These are phyloP conservation scores for Pleomassaria siparia DNA, from an alignment of 2,329 filamentous ascomycete species.

Conservation along the genomic window DNA sequence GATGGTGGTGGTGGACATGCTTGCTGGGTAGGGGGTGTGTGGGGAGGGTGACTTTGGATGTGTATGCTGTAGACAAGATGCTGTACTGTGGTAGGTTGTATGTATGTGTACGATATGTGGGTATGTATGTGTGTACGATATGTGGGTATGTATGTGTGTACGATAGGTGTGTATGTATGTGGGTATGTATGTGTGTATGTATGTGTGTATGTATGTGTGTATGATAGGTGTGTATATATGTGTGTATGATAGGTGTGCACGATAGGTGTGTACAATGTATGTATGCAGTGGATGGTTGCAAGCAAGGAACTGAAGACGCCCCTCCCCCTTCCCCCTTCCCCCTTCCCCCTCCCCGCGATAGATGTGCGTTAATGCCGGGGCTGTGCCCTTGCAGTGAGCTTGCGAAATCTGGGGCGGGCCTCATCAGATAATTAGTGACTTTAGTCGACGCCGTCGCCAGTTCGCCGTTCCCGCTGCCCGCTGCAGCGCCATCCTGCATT, in stretches of 20 bases:
- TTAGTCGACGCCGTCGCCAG: too few relatives aligned
- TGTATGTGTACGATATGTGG: too few relatives aligned
- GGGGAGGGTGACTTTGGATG: too few relatives aligned
- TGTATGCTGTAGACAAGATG: too few relatives aligned
- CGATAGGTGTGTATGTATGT: not conserved
- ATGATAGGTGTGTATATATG: not conserved
- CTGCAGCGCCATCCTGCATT: too few relatives aligned
- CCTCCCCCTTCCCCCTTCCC: too few relatives aligned
- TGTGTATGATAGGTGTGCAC: not conserved
- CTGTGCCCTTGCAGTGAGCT: conserved; percentile 3
- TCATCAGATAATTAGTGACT: not conserved
- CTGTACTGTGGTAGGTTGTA: too few relatives aligned
- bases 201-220: not conserved
- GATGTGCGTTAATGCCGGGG: conserved; percentile 5
- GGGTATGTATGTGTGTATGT: not conserved
- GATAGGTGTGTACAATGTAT: not conserved
- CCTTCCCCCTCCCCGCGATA: not conserved
- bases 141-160: too few relatives aligned
- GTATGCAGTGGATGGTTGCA: not conserved
- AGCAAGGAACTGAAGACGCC: not conserved
- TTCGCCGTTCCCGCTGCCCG: too few relatives aligned
- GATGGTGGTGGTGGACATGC: too few relatives aligned
- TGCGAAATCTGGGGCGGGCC: conserved; percentile 2
- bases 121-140: not conserved
- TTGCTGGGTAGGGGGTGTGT: too few relatives aligned